Evolutionary conservation across 495 filamentous ascomycete species (phyloP).

Genomic region (Peziza echinospora): DNA sequence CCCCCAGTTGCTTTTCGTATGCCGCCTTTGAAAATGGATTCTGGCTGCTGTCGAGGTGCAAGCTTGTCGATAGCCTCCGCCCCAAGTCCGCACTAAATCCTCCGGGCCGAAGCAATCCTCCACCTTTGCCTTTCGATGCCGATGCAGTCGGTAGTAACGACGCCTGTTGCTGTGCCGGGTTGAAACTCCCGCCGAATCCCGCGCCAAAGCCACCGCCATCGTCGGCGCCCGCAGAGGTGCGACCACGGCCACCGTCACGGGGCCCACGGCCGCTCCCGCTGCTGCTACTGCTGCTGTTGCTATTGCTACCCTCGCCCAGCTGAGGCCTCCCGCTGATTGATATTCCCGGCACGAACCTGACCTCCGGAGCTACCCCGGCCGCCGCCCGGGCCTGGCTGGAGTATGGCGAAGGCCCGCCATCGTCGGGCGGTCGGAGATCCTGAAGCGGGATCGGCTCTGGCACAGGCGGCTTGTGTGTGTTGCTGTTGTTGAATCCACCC

Average conservation of each 20-base stretch:
- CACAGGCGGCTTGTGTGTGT: conserved; percentile 27
- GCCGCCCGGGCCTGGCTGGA: conserved; percentile 3
- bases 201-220: conserved; percentile 12
- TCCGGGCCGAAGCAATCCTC: conserved; percentile 16
- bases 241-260: too few species aligned
- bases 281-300: too few species aligned
- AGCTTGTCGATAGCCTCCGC: conserved; percentile 20
- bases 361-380: conserved; percentile 13
- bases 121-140: too few species aligned
- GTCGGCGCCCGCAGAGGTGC: too few species aligned
- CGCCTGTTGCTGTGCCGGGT: neutral
- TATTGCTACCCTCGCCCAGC: too few species aligned
- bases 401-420: conserved; percentile 8
- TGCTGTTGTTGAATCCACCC: conserved; percentile 23
- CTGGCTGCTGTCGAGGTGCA: conserved; percentile 1
- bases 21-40: neutral
- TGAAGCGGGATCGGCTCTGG: conserved; percentile 65
- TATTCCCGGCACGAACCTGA: too few species aligned
- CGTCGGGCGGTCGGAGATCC: conserved; percentile 43
- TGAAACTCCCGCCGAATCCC: neutral
- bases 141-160: neutral
- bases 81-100: conserved; percentile 19
- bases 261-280: too few species aligned
- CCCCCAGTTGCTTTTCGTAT: neutral
- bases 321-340: too few species aligned